Percentiles rank a stretch among this genome's conserved stretches.
These are phyloP conservation scores for Apostasia shenzhenica DNA, from an alignment of 106 monocot species.

Conservation along the genomic window DNA sequence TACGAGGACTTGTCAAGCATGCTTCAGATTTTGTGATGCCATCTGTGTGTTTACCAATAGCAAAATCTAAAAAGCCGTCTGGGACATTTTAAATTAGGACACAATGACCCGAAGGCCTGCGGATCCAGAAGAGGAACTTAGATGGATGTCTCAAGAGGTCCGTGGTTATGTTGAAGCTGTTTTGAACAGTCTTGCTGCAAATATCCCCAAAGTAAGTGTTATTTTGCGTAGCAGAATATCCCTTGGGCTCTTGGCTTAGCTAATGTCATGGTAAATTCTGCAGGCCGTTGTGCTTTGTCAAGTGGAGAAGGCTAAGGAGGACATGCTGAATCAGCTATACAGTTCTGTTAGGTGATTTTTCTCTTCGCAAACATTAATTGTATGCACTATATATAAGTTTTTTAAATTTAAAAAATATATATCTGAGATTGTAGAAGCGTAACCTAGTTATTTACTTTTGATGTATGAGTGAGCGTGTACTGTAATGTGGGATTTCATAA, in stretches of 20 bases:
- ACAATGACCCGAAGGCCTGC: slow-evolving; percentile 81
- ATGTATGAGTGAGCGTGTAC: no score
- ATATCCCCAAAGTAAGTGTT: slow-evolving; percentile 73
- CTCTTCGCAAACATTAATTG: not conserved
- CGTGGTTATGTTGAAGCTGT: slow-evolving; percentile 99
- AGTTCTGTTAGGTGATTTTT: slow-evolving; percentile 66
- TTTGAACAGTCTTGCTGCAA: slow-evolving; percentile 96
- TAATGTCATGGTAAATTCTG: slow-evolving; percentile 13
- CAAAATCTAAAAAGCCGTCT: no score
- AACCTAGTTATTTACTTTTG: no score
- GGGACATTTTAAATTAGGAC: slow-evolving; percentile 25
- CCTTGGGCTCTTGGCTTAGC: not conserved
- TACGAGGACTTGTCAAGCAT: no score
- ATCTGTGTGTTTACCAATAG: no score
- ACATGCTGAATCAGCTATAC: slow-evolving; percentile 97
- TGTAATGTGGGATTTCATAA: no score
- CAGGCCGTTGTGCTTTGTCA: slow-evolving; percentile 94
- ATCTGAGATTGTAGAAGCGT: no score
- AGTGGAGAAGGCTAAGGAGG: slow-evolving; percentile 99
- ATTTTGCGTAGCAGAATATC: not conserved
- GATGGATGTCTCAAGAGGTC: slow-evolving; percentile 99
- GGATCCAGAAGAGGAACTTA: slow-evolving; percentile 94
- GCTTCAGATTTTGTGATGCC: no score
- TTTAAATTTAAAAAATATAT: no score
- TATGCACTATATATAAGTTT: not conserved